A percentile compares a stretch with the other conserved stretches of the same genome.
These are phyloP conservation scores for Polyporus tsugae DNA, from an alignment of 1,284 basidiomycete genomes.

Conservation along the genomic window DNA sequence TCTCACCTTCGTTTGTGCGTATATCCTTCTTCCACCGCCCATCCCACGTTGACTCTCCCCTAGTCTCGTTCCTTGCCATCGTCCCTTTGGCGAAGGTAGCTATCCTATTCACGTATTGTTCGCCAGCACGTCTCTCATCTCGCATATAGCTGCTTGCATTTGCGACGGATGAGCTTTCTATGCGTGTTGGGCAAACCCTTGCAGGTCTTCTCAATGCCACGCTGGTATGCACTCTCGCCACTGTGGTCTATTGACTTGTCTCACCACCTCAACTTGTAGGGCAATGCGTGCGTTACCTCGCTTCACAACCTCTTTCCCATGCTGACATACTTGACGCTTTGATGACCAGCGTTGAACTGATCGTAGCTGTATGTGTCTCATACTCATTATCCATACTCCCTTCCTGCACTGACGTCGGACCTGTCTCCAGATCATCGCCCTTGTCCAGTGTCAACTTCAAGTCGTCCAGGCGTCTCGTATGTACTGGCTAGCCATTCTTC, in stretches of 20 bases:
- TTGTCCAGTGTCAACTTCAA: conserved; percentile 80
- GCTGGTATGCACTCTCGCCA: conserved; percentile 56
- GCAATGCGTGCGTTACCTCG: conserved; percentile 67
- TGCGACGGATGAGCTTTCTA: conserved; percentile 87
- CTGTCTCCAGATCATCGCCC: conserved; percentile 74
- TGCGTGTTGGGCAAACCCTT: conserved; percentile 86
- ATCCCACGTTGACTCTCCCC: conserved; percentile 7
- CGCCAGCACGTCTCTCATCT: conserved; percentile 8
- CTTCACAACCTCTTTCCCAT: not conserved
- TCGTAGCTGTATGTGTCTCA: conserved; percentile 69
- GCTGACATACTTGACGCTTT: conserved; percentile 7
- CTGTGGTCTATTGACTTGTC: not conserved
- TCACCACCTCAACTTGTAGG: conserved; percentile 49
- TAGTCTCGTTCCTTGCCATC: conserved; percentile 78
- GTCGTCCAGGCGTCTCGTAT: conserved; percentile 86
- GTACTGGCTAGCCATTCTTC: conserved; percentile 38
- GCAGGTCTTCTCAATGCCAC: conserved; percentile 90
- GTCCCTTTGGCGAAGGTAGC: conserved; percentile 78
- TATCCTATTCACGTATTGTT: no score
- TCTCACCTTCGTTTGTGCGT: conserved; percentile 77
- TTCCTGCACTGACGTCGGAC: conserved; percentile 4
- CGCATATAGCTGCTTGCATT: conserved; percentile 75
- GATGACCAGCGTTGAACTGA: conserved; percentile 72
- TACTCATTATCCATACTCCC: conserved; percentile 15
- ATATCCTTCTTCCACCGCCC: not conserved